Conservation (phyloP, 306 rosid genomes). For the Cucumis cinereus region DNA sequence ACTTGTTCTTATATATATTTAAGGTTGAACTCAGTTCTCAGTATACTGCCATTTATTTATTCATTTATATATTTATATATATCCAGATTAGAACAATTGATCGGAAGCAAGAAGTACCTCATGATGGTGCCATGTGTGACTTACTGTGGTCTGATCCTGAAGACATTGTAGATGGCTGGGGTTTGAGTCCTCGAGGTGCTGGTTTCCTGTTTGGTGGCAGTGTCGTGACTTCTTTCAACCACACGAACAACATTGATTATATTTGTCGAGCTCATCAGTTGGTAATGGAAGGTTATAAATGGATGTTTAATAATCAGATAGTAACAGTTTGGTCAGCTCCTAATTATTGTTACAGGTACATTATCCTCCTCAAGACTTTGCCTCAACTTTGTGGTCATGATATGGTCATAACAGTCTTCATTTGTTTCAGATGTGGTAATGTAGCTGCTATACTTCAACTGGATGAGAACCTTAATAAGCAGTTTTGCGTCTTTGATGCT, state of each 20-base stretch:
- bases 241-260: conserved; percentile 83
- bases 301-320: conserved; percentile 98
- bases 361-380: conserved; percentile 1
- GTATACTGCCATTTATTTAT: conserved; percentile 1
- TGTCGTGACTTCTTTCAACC: conserved; percentile 77
- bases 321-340: conserved; percentile 99
- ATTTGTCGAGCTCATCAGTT: conserved; percentile 99
- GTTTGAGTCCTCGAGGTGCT: conserved; percentile 99
- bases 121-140: conserved; percentile 99
- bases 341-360: conserved; percentile 92
- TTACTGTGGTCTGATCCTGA: conserved; percentile 99
- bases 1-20: neutral
- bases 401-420: conserved; percentile 7
- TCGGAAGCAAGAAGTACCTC: conserved; percentile 99
- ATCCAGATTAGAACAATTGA: conserved; percentile 83
- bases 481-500: conserved; percentile 88
- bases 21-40: neutral
- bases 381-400: conserved; percentile 8
- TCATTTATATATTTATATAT: no score
- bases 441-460: conserved; percentile 93
- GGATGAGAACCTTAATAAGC: conserved; percentile 79
- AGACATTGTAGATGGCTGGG: conserved; percentile 98
- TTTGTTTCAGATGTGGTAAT: conserved; percentile 75
- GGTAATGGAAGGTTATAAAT: conserved; percentile 99
- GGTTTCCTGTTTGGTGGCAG: conserved; percentile 94